Conservation (phyloP, 805 yeast genomes). For the Nakazawaea peltata region DNA sequence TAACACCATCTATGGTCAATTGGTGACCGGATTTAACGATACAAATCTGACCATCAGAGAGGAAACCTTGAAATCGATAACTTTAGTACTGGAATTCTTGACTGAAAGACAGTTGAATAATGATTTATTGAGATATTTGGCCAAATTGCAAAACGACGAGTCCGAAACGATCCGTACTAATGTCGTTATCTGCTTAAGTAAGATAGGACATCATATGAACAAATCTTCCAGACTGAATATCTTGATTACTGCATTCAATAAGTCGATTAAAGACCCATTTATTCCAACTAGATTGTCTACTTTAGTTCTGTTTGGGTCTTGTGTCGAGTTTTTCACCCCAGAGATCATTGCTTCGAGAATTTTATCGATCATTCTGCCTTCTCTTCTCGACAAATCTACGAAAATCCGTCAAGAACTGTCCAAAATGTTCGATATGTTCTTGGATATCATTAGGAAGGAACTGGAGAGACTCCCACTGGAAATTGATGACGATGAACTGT, state of each 20-base stretch:
- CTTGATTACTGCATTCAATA: conserved; percentile 77
- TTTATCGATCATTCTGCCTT: conserved; percentile 77
- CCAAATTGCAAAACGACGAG: conserved; percentile 73
- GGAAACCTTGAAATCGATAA: conserved; percentile 62
- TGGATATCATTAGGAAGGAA: conserved; percentile 42
- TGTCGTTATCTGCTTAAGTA: conserved; percentile 62
- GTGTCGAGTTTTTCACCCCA: conserved; percentile 60
- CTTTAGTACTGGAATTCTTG: conserved; percentile 51
- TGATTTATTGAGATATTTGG: conserved; percentile 72
- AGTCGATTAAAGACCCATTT: conserved; percentile 74
- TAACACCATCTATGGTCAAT: conserved; percentile 55
- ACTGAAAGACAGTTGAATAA: conserved; percentile 79
- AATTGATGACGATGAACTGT: conserved; percentile 12
- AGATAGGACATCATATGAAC: conserved; percentile 54
- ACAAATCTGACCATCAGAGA: conserved; percentile 75
- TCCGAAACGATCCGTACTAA: conserved; percentile 72
- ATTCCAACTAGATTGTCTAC: conserved; percentile 72
- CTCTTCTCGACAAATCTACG: conserved; percentile 66
- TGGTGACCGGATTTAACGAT: conserved; percentile 81
- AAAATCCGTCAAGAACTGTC: conserved; percentile 70
- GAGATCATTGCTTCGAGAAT: conserved; percentile 74
- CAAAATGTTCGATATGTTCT: conserved; percentile 53
- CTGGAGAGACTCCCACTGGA: conserved; percentile 27
- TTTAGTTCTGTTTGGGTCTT: conserved; percentile 58
- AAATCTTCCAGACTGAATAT: conserved; percentile 57